These are phyloP conservation scores for Solanum hybrid DNA, from an alignment of 305 asterid genomes.

Conservation along the genomic window DNA sequence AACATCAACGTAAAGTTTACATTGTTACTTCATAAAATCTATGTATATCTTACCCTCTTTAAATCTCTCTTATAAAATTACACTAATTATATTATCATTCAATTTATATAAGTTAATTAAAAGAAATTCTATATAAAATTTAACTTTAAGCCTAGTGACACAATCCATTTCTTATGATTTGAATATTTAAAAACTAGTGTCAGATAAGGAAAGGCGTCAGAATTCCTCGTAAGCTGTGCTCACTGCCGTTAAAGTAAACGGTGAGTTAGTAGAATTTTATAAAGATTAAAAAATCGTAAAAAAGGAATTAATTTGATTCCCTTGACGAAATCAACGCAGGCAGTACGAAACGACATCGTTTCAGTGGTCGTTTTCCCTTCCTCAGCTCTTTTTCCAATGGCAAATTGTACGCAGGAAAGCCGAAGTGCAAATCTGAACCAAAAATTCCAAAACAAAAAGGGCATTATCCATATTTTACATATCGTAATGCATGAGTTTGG, in stretches of 20 bases:
- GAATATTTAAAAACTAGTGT: background rate
- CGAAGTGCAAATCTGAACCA: background rate
- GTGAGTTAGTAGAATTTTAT: background rate
- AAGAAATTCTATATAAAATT: too few species aligned
- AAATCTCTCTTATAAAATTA: background rate
- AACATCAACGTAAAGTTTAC: background rate
- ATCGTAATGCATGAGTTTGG: conserved; percentile 2
- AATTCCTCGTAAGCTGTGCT: background rate
- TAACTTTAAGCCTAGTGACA: too few species aligned
- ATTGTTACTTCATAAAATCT: background rate
- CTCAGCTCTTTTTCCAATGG: background rate
- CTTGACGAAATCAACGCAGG: conserved; percentile 1
- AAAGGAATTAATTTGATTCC: background rate
- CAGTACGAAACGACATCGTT: background rate
- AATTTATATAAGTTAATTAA: too few species aligned
- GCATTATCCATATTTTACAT: background rate
- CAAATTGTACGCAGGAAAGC: background rate
- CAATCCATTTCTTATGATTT: background rate
- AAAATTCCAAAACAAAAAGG: background rate
- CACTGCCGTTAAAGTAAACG: background rate
- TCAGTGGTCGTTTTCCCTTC: background rate
- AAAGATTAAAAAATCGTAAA: background rate
- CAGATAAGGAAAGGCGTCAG: background rate
- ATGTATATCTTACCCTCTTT: background rate
- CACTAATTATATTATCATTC: background rate